Percentiles rank a stretch among this genome's conserved stretches.
Evolutionary conservation across 352 stramenopile genomes (phyloP).

Genomic region (Pythium sp.): DNA sequence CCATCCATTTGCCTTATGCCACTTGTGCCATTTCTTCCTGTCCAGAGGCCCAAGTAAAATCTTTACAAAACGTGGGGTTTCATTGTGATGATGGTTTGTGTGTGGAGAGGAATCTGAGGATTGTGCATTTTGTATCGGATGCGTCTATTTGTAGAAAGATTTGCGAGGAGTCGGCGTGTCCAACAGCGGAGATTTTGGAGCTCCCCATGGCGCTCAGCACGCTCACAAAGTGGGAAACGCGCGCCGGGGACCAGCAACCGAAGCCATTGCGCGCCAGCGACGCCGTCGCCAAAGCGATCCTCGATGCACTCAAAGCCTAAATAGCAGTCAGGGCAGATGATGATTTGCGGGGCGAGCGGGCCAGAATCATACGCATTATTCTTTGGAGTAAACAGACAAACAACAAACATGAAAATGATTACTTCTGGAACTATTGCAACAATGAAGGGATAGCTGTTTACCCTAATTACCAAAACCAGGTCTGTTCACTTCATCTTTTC

Average conservation of each 20-base stretch:
- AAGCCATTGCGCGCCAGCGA: slow-evolving; percentile 42
- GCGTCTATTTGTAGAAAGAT: slow-evolving; percentile 17
- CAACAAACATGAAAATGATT: background rate
- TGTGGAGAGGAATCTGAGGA: background rate
- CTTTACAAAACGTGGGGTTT: background rate
- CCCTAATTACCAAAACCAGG: background rate
- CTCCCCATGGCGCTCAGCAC: slow-evolving; percentile 30
- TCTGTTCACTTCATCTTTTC: background rate
- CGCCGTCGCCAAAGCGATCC: slow-evolving; percentile 27
- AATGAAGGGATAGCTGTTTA: background rate
- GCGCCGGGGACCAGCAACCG: background rate
- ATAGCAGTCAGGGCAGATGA: background rate
- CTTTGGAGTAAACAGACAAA: background rate
- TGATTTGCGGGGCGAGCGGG: background rate
- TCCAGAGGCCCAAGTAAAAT: background rate
- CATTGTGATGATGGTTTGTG: background rate
- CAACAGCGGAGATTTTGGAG: slow-evolving; percentile 8
- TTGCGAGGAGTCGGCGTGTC: background rate
- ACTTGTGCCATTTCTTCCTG: background rate
- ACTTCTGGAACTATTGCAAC: background rate
- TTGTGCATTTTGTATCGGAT: background rate
- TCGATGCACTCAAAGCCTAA: slow-evolving; percentile 5
- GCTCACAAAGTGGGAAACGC: slow-evolving; percentile 25
- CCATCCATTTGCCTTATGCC: too few relatives aligned
- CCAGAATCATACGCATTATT: background rate